These are phyloP conservation scores for Quercus parvula DNA, from an alignment of 306 rosid species.

Conservation along the genomic window DNA sequence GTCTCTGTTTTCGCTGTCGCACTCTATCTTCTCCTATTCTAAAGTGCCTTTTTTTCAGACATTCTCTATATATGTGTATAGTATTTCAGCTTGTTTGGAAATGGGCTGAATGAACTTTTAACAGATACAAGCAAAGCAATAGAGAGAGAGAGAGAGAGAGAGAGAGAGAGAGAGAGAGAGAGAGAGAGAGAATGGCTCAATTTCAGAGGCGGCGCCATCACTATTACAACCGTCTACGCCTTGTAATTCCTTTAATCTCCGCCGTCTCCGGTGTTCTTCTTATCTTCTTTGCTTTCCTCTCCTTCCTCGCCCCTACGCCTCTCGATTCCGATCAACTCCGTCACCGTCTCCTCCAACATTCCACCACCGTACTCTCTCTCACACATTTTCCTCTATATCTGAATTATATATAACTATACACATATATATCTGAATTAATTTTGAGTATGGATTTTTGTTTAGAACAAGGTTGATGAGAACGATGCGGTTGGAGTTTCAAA, in stretches of 20 bases:
- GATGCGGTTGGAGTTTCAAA: slow-evolving; percentile 33
- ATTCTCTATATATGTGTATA: too few species aligned
- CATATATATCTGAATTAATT: not conserved
- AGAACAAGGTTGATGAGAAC: slow-evolving; percentile 41
- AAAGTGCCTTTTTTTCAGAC: too few species aligned
- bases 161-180: not conserved
- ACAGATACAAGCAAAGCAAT: too few species aligned
- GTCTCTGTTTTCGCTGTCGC: too few species aligned
- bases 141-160: not conserved
- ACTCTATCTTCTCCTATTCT: too few species aligned
- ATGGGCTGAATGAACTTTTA: too few species aligned
- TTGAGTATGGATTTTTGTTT: slow-evolving; percentile 8
- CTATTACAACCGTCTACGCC: slow-evolving; percentile 58
- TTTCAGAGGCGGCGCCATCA: slow-evolving; percentile 83
- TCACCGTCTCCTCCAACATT: slow-evolving; percentile 30
- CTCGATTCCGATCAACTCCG: slow-evolving; percentile 42
- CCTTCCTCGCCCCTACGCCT: slow-evolving; percentile 83
- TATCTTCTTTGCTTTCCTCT: slow-evolving; percentile 69
- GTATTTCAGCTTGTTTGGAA: too few species aligned
- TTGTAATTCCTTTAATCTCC: slow-evolving; percentile 57
- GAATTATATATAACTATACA: not conserved
- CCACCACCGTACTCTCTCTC: slow-evolving; percentile 53
- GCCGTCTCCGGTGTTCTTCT: slow-evolving; percentile 61
- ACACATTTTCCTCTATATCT: not conserved
- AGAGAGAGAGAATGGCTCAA: slow-evolving; percentile 39